These are phyloP conservation scores for Xylariales sp. DNA, from an alignment of 2,329 filamentous ascomycete species.

Conservation along the genomic window DNA sequence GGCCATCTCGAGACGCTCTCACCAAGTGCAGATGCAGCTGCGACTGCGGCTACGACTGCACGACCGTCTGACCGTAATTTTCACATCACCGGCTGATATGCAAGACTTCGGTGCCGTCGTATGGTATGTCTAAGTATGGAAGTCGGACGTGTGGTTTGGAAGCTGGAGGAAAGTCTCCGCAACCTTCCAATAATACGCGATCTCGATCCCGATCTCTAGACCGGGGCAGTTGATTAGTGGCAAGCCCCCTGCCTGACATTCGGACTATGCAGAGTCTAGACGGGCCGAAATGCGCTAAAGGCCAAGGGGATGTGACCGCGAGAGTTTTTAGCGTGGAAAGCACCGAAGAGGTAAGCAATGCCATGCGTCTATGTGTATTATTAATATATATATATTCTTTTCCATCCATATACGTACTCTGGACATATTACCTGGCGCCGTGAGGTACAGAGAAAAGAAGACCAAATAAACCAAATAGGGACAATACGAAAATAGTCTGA, in stretches of 20 bases:
- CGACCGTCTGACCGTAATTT: background rate
- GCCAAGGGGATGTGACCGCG: too few species aligned
- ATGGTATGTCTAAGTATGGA: background rate
- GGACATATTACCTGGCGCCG: too few species aligned
- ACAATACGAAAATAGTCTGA: too few species aligned
- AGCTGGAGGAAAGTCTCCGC: constrained; percentile 6
- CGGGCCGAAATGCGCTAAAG: background rate
- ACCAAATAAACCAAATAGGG: too few species aligned
- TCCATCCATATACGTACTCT: too few species aligned
- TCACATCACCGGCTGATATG: constrained; percentile 1
- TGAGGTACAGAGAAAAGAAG: too few species aligned
- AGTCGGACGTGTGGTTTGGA: background rate
- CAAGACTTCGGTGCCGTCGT: background rate
- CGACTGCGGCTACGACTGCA: background rate
- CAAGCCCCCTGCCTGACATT: background rate
- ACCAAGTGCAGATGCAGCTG: background rate
- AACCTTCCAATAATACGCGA: background rate
- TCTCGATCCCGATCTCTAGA: background rate
- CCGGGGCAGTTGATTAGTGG: background rate
- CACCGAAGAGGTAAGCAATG: too few species aligned
- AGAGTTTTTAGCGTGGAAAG: too few species aligned
- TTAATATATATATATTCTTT: too few species aligned
- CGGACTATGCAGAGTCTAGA: background rate
- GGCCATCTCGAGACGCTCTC: background rate
- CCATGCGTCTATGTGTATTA: too few species aligned